A percentile compares a stretch with the other conserved stretches of the same genome.
These are phyloP conservation scores for Macaranga tanarius DNA, from an alignment of 441 rosid species.

Conservation along the genomic window DNA sequence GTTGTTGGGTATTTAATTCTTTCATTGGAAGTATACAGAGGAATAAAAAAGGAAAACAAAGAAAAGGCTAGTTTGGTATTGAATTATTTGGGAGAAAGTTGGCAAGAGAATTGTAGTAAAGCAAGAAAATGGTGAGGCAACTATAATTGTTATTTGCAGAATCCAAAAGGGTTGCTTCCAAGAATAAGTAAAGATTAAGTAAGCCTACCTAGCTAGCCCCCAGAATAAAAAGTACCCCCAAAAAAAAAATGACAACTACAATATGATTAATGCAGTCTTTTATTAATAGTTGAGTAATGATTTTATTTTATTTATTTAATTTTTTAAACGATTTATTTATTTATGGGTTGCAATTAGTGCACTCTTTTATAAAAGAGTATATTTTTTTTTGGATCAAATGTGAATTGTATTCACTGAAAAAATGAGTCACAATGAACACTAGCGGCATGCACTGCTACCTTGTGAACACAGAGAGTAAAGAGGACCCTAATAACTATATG, in stretches of 20 bases:
- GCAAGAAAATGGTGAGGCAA: slow-evolving; percentile 18
- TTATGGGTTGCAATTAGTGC: no score
- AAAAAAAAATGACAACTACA: background rate
- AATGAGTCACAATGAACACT: no score
- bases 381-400: no score
- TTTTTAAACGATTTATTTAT: no score
- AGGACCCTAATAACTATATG: no score
- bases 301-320: background rate
- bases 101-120: background rate
- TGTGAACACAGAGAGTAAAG: no score
- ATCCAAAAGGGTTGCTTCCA: slow-evolving; percentile 16
- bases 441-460: no score
- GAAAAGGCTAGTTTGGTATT: background rate
- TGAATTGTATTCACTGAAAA: no score
- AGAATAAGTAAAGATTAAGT: slow-evolving; percentile 39
- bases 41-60: background rate
- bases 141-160: slow-evolving; percentile 25
- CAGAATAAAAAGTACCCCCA: background rate
- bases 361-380: no score
- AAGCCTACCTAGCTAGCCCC: slow-evolving; percentile 19
- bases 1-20: no score
- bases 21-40: no score
- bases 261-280: background rate
- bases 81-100: slow-evolving; percentile 17
- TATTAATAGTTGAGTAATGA: no score